A percentile compares a stretch with the other conserved stretches of the same genome.
Evolutionary conservation across 306 rosid species (phyloP).

Genomic region (Dryas drummondii): DNA sequence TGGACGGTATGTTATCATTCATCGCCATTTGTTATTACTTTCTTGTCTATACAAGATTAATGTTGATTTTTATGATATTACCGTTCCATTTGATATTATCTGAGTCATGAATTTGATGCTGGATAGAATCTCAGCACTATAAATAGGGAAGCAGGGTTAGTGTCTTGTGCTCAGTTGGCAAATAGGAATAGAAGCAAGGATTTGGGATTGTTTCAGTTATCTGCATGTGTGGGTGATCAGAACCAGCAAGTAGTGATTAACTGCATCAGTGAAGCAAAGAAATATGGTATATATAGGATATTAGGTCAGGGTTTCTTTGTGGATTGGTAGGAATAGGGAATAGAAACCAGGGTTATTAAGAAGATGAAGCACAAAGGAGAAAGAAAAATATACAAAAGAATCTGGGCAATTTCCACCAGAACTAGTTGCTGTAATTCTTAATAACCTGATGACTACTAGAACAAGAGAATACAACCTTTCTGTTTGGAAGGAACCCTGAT

Average conservation of each 20-base stretch:
- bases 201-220: not conserved
- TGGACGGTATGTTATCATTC: constrained; percentile 59
- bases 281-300: not conserved
- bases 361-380: too few relatives aligned
- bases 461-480: not conserved
- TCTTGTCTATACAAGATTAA: not conserved
- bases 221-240: not conserved
- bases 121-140: not conserved
- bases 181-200: not conserved
- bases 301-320: not conserved
- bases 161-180: not conserved
- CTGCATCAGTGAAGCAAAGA: not conserved
- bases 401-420: too few relatives aligned
- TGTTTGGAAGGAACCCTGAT: not conserved
- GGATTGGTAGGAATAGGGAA: not conserved
- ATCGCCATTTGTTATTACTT: not conserved
- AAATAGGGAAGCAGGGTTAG: not conserved
- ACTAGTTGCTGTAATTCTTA: not conserved
- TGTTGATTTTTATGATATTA: constrained; percentile 7
- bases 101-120: not conserved
- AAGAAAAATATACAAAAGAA: too few relatives aligned
- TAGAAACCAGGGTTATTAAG: too few relatives aligned
- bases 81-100: not conserved
- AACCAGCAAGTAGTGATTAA: not conserved
- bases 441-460: not conserved